Conservation (phyloP, 2,329 filamentous ascomycete genomes). For the Pyrenophora seminiperda region DNA sequence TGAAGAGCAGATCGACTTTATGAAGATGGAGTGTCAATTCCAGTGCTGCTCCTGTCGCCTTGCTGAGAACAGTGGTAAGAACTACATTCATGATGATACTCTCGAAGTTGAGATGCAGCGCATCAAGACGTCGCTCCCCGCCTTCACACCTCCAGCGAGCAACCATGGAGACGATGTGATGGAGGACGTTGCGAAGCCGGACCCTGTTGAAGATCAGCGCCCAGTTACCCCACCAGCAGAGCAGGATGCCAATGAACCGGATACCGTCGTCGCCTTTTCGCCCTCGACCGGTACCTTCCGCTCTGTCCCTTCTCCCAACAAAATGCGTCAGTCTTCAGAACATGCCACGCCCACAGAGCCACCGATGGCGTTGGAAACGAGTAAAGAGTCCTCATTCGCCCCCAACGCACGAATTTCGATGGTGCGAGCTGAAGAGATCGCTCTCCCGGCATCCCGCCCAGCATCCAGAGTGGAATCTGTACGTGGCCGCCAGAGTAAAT, state of each 20-base stretch:
- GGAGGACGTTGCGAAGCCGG: slow-evolving; percentile 37
- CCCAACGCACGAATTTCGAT: slow-evolving; percentile 30
- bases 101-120: slow-evolving; percentile 45
- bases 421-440: slow-evolving; percentile 16
- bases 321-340: slow-evolving; percentile 21
- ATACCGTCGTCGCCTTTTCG: slow-evolving; percentile 41
- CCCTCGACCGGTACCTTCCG: slow-evolving; percentile 48
- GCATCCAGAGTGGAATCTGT: slow-evolving; percentile 17
- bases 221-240: slow-evolving; percentile 29
- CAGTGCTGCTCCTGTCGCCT: slow-evolving; percentile 66
- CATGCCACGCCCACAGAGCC: slow-evolving; percentile 20
- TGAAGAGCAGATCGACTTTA: slow-evolving; percentile 74
- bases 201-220: slow-evolving; percentile 23
- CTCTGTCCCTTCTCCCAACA: slow-evolving; percentile 38
- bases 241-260: slow-evolving; percentile 15
- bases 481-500: slow-evolving; percentile 21
- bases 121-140: slow-evolving; percentile 53
- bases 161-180: slow-evolving; percentile 59
- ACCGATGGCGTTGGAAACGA: slow-evolving; percentile 26
- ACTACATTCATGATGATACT: slow-evolving; percentile 47
- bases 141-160: slow-evolving; percentile 67
- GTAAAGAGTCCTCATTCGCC: slow-evolving; percentile 29
- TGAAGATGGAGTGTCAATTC: slow-evolving; percentile 75
- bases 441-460: slow-evolving; percentile 13
- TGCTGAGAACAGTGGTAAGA: slow-evolving; percentile 46